A percentile compares a stretch with the other conserved stretches of the same genome.
Conservation (phyloP, 257 asterid genomes). For the Solanum gracilifrons region DNA sequence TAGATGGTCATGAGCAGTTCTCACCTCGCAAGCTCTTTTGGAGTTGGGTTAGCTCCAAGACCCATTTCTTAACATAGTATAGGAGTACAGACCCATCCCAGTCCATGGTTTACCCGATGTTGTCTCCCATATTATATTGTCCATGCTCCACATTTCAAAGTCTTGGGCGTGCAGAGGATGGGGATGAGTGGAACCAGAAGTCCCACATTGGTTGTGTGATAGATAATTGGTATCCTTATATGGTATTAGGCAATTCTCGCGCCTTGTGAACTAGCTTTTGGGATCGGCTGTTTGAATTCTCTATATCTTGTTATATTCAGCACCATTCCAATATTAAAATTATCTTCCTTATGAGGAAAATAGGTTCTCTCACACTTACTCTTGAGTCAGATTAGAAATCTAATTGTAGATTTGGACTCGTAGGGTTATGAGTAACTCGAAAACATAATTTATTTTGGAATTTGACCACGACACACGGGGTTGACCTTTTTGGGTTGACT, state of each 20-base stretch:
- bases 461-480: background rate
- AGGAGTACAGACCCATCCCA: background rate
- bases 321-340: background rate
- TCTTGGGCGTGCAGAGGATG: background rate
- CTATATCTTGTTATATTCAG: background rate
- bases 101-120: background rate
- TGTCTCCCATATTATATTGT: background rate
- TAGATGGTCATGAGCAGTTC: background rate
- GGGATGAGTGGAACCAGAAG: background rate
- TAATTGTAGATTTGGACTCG: background rate
- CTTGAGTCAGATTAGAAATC: background rate
- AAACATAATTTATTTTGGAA: background rate
- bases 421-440: background rate
- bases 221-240: background rate
- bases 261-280: background rate
- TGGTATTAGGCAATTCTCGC: background rate
- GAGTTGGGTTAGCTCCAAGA: background rate
- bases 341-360: background rate
- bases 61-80: background rate
- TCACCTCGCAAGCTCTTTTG: background rate
- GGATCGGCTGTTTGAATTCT: background rate
- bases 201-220: background rate
- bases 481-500: background rate
- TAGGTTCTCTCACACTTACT: background rate
- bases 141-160: background rate